Base-by-base conservation (phyloP, 345 rosid species). In the Salix suchowensis region DNA sequence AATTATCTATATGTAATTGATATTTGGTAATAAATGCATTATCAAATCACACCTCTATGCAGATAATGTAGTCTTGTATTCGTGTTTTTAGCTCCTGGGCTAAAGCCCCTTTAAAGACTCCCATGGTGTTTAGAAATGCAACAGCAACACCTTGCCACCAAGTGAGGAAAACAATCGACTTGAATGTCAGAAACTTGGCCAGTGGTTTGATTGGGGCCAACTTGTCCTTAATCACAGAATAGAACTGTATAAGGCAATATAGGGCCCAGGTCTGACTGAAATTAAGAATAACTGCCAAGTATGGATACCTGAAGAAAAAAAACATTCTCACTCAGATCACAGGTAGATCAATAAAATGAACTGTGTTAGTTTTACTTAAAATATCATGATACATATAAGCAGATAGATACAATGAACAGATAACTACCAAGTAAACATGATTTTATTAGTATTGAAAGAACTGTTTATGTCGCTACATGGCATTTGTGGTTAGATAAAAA, bases 111-210 rank as follows among this genome's bases (percentile, higher is more conserved):
- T 84, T 96, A 75, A 96, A 88, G 54, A 86, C 91, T 78, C 99
- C 99, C 81, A 90, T 81, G 19, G 95, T 88, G 85, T 91, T 92
- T 79, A 96, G 97, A 88, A 96, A 93, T 28, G 99, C 98, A 78
- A 96, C 88, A 30, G 92, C 85, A 23, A 96, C 79, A 61, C 99
- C 99, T 93, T 96, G 98, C 99, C 99, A 96, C 99, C 99, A 96
- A 39, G 99, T 96, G 79, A 96, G 90, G 88, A 96, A 96, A 21
- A 96, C 96, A 50, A 96, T 96, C 46, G 99, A 96, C 86, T 96
- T 96, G 84, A 96, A 91, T 37, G 97, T 91, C 78, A 96, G 77
- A 73, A 96, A 96, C 88, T 96, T 96, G 74, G 99, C 98, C 85
- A 96, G 72, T 37, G 98, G 99, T 85, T 88, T 96, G 70, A 96